phyloP scores from a whole-genome alignment of 2,329 filamentous ascomycete species.

The Magnaporthales sp. region DNA sequence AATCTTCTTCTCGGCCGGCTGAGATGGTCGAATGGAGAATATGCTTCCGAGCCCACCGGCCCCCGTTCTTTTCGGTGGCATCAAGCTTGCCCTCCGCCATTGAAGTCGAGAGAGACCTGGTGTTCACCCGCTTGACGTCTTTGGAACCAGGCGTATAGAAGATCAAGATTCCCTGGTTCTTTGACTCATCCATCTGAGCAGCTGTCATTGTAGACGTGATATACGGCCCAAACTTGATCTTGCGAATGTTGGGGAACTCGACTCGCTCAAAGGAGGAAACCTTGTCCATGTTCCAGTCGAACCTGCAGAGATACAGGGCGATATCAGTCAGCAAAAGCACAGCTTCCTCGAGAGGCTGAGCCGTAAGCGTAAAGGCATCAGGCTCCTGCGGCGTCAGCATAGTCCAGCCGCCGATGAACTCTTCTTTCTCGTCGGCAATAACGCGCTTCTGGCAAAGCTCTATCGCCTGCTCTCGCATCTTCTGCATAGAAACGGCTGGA shows the following conservation, averaged over 20 bases:
- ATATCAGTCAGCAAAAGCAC: conserved; percentile 79
- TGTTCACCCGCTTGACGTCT: conserved; percentile 74
- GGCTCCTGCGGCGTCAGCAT: conserved; percentile 67
- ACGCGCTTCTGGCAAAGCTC: conserved; percentile 83
- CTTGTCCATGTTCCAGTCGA: conserved; percentile 94
- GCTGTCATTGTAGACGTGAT: conserved; percentile 80
- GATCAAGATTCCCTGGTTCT: conserved; percentile 78
- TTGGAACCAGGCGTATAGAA: conserved; percentile 64
- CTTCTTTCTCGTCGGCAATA: conserved; percentile 72
- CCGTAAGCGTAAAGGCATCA: conserved; percentile 49
- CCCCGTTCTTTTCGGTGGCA: conserved; percentile 5
- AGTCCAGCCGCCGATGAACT: conserved; percentile 84
- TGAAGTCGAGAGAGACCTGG: conserved; percentile 61
- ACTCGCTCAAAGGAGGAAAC: conserved; percentile 87
- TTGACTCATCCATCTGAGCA: conserved; percentile 65
- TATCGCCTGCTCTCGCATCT: conserved; percentile 80
- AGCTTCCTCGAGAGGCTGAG: conserved; percentile 76
- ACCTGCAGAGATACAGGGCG: conserved; percentile 80
- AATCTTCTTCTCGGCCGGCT: conserved; percentile 30
- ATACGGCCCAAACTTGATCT: conserved; percentile 75
- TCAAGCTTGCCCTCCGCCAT: conserved; percentile 23
- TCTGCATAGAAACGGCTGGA: conserved; percentile 77
- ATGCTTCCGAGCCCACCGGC: conserved; percentile 27
- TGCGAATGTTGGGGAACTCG: conserved; percentile 62
- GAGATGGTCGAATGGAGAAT: conserved; percentile 26